Base-by-base conservation (phyloP, 2,329 filamentous ascomycete species). In the Calonectria pteridis region DNA sequence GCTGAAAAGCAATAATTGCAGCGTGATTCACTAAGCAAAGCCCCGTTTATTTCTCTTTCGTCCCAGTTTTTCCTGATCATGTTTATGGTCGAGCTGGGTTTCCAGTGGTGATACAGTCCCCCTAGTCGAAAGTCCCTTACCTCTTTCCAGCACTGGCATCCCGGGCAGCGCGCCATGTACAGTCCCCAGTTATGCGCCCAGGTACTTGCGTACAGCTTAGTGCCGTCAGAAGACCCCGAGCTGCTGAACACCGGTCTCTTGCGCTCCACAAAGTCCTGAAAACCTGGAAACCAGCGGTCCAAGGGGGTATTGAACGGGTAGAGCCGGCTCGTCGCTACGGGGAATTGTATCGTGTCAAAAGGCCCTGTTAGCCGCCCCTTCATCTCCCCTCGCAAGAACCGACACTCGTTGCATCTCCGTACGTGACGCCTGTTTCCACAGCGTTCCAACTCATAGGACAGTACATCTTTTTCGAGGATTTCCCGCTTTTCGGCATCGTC, bases 111-210 rank as follows among this genome's bases (percentile, higher is more conserved):
- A 23, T 26, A 53, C 0, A 33, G 2, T 0, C 68, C 58, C 6
- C 49, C 59, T 3, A 72, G 0, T 6, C 76, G 73, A 50, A 78
- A 76, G 1, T 51, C 71, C 31, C 76, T 68, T 0, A 76, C 3
- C 20, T 78, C 77, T 46, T 76, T 68, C 76, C 77, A 78, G 11
- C 50, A n/a, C n/a, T 43, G 29, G 6, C 76, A 78, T 29, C n/a
- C 23, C 3, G 63, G 31, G 43, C 76, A 78, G 0, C 75, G 70
- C 0, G 50, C 63, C 76, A 78, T 78, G 26, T 69, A 69, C 69
- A 78, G 73, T 0, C 65, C 18, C 67, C 69, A 73, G 2, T 29
- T 40, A 6, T 43, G 31, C 1, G 55, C 1, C 49, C 26, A n/a
- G 23, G 23, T 4, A 18, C 29, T n/a, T 20, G 29, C 16, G 35